Conservation (phyloP, 73 alveolate species). For the Durusdinium trenchii region DNA sequence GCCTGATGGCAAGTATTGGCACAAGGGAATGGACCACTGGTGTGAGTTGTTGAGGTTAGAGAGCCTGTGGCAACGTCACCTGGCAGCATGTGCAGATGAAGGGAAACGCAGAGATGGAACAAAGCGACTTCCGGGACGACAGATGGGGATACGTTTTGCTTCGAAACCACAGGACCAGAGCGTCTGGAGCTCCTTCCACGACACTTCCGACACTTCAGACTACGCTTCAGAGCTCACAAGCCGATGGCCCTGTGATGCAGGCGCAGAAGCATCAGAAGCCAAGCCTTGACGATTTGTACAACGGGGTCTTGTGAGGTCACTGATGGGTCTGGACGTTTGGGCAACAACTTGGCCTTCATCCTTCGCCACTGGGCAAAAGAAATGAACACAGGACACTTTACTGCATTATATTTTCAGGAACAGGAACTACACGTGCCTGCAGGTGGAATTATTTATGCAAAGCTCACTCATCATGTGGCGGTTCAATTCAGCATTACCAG, state of each 20-base stretch:
- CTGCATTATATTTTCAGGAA: neutral
- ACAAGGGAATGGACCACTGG: no score
- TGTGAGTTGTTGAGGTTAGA: no score
- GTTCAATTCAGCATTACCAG: conserved; percentile 24
- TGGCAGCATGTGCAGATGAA: no score
- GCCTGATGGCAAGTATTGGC: no score
- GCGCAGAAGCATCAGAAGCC: neutral
- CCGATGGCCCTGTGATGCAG: conserved; percentile 51
- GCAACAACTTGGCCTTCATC: conserved; percentile 68
- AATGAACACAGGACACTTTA: neutral
- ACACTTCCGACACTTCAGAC: neutral
- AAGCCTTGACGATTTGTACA: neutral
- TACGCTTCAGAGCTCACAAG: neutral
- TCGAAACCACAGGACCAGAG: no score
- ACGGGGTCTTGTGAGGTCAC: conserved; percentile 64
- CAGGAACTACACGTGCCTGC: neutral
- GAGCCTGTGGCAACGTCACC: no score
- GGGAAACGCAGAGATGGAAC: no score
- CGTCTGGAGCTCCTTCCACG: no score
- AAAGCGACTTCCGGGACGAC: no score
- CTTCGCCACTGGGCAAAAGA: conserved; percentile 36
- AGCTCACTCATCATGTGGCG: conserved; percentile 69
- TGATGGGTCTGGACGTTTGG: conserved; percentile 80
- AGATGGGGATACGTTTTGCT: no score
- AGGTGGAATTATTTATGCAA: conserved; percentile 80